These are phyloP conservation scores for Calvatia gigantea DNA, from an alignment of 768 basidiomycete species.

Conservation along the genomic window DNA sequence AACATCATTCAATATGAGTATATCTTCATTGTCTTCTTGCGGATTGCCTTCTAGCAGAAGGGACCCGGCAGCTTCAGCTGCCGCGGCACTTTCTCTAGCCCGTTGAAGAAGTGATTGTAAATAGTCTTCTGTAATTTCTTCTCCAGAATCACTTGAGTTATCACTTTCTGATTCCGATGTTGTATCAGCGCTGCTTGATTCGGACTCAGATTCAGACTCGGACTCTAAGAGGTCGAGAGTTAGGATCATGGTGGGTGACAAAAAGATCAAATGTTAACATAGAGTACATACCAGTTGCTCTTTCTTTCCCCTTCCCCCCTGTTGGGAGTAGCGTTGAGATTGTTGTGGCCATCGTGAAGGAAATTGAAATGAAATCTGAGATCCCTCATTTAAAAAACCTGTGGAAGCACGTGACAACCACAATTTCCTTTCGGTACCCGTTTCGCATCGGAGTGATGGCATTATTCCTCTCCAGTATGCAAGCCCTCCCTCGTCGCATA, in stretches of 20 bases:
- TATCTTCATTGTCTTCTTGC: conserved; percentile 41
- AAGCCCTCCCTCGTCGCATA: conserved; percentile 19
- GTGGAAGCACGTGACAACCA: conserved; percentile 8
- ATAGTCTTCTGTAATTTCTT: conserved; percentile 53
- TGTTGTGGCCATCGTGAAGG: conserved; percentile 15
- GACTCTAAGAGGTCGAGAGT: conserved; percentile 22
- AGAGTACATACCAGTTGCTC: conserved; percentile 31
- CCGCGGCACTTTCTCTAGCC: conserved; percentile 48
- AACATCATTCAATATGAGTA: conserved; percentile 45
- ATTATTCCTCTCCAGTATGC: conserved; percentile 24
- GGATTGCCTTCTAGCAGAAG: conserved; percentile 16
- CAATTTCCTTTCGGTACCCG: neutral
- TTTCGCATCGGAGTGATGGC: neutral
- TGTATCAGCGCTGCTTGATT: conserved; percentile 19
- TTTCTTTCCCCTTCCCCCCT: conserved; percentile 43
- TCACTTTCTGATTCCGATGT: conserved; percentile 4
- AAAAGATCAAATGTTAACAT: neutral
- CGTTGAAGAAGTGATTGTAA: conserved; percentile 61
- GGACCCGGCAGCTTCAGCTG: too few species aligned
- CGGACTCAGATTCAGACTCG: conserved; percentile 36
- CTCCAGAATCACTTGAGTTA: conserved; percentile 32
- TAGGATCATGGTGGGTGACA: neutral
- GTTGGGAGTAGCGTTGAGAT: neutral
- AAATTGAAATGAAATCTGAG: neutral
- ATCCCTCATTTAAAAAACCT: neutral